Evolutionary conservation across 2,329 filamentous ascomycete genomes (phyloP).

Genomic region (Aspergillus sp.): DNA sequence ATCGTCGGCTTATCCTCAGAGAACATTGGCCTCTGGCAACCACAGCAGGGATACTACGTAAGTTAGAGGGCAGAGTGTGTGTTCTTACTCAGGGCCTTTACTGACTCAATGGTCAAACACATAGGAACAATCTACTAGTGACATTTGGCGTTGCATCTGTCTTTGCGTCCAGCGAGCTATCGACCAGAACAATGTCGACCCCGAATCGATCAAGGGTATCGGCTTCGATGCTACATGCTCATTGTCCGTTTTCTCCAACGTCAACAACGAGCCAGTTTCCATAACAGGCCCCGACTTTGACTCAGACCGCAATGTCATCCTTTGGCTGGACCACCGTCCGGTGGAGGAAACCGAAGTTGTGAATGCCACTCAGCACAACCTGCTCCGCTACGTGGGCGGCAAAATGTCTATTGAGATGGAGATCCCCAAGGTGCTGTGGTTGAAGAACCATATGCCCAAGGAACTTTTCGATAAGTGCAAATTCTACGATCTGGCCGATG

Average conservation of each 20-base stretch:
- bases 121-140: constrained; percentile 92
- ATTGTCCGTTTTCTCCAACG: constrained; percentile 78
- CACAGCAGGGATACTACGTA: constrained; percentile 68
- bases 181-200: constrained; percentile 71
- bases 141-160: constrained; percentile 96
- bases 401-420: constrained; percentile 99
- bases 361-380: constrained; percentile 84
- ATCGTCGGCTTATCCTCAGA: constrained; percentile 68
- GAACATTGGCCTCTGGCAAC: constrained; percentile 74
- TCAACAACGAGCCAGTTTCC: constrained; percentile 84
- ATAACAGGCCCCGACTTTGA: constrained; percentile 84
- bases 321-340: constrained; percentile 95
- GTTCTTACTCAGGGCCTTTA: neutral
- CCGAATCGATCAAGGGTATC: constrained; percentile 72
- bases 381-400: constrained; percentile 91
- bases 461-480: constrained; percentile 89
- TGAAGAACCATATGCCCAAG: constrained; percentile 95
- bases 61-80: constrained; percentile 16
- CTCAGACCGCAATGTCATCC: constrained; percentile 87
- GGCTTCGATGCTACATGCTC: constrained; percentile 99
- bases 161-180: constrained; percentile 77
- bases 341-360: constrained; percentile 87
- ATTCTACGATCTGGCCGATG: constrained; percentile 92
- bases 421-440: constrained; percentile 94
- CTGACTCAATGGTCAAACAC: constrained; percentile 15